These are phyloP conservation scores for Populus hybrid DNA, from an alignment of 441 rosid genomes.

Conservation along the genomic window DNA sequence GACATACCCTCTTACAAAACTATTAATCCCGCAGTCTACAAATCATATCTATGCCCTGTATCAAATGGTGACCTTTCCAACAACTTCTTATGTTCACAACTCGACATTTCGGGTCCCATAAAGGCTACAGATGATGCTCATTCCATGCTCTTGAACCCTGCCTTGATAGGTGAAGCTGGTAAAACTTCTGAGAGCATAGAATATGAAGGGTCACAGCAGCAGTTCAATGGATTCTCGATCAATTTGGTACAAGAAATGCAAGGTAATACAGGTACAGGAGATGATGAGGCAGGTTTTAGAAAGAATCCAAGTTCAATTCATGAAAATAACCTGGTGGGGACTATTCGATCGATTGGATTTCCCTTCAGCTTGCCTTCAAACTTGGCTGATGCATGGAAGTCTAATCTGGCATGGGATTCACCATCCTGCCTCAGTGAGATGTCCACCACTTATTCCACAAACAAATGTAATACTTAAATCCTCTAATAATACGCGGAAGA, in stretches of 20 bases:
- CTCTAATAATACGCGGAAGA: neutral
- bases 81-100: constrained; percentile 36
- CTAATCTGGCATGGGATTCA: constrained; percentile 52
- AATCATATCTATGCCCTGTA: constrained; percentile 24
- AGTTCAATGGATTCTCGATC: constrained; percentile 34
- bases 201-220: constrained; percentile 34
- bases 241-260: constrained; percentile 39
- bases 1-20: constrained; percentile 35
- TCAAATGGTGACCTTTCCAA: constrained; percentile 28
- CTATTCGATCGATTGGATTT: constrained; percentile 32
- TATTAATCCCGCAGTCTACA: constrained; percentile 20
- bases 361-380: constrained; percentile 52
- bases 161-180: constrained; percentile 15
- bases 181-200: constrained; percentile 24
- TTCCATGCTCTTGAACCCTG: constrained; percentile 30
- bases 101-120: constrained; percentile 31
- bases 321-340: constrained; percentile 26
- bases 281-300: constrained; percentile 15
- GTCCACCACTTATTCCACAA: constrained; percentile 51
- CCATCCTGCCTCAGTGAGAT: constrained; percentile 51
- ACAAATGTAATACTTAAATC: constrained; percentile 53
- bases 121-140: constrained; percentile 24
- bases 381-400: constrained; percentile 35
- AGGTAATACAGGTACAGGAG: constrained; percentile 18
- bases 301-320: constrained; percentile 18